Evolutionary conservation across 106 monocot species (phyloP), one percentile per base, ranked within the genome.

Genomic region (Dactylorhiza incarnata): DNA sequence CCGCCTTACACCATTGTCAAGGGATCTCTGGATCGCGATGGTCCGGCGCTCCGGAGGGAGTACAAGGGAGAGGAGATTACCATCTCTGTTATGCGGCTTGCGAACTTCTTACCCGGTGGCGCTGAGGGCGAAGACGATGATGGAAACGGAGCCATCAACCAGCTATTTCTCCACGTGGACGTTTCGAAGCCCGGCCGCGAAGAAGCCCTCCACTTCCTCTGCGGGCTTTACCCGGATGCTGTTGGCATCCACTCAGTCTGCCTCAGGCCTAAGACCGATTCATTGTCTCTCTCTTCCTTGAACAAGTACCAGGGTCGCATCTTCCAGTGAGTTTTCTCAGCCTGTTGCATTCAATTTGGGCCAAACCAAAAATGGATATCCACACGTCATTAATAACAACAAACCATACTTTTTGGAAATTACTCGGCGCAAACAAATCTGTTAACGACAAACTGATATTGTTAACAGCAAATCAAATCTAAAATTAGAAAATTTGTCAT

Each of bases 191-290:
- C 82, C 13, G 87, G 84, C 50, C 58, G 84, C 6, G 84, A 83
- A 8, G 81, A 93, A 6, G 84, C 84, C 16, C 81, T 93, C 9
- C 90, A 97, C 7, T 97, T 97, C 75, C 87, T 97, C 1, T 97
- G 96, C 45, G 96, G 93, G 19, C 82, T 97, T 43, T 97, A 97
- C 63, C 93, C 93, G 17, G 96, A 97, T 72, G 91, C 96, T 22
- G 23, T 97, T 7, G 96, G 96, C 17, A 97, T 97, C 26, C 96
- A 97, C 72, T 91, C 93, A 2, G 92, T 95, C 17, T 85, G 83
- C 75, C 83, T 95, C 49, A 69, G 90, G 50, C 84, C 93, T 3
- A 89, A 84, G 77, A 49, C 53, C 8, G 47, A n/a, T 51, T n/a
- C 69, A 7, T 29, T 48, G 24, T 25, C 58, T 9, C 63, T 71